These are phyloP conservation scores for Acorus calamus DNA, from an alignment of 106 monocot species.

Conservation along the genomic window DNA sequence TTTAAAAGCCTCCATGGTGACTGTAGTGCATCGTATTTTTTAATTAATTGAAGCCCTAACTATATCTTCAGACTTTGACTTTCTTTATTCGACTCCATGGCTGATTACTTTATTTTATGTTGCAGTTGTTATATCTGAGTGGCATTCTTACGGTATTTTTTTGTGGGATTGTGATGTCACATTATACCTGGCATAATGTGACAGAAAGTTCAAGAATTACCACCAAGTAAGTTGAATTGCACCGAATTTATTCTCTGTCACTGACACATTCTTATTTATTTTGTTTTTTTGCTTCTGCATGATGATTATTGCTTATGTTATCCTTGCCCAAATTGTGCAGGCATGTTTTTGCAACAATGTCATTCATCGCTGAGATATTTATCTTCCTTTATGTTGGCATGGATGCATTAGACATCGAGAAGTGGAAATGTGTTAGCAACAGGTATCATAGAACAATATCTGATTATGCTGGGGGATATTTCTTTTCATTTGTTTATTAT, in stretches of 20 bases:
- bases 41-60: no score
- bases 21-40: no score
- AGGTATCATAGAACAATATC: conserved; percentile 29
- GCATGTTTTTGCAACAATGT: conserved; percentile 95
- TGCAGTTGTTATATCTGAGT: conserved; percentile 81
- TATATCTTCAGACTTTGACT: not conserved
- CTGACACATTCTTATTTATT: not conserved
- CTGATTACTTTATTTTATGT: not conserved
- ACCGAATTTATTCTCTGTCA: no score
- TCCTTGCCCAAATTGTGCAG: conserved; percentile 25
- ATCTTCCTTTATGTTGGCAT: conserved; percentile 98
- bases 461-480: no score
- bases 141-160: conserved; percentile 98
- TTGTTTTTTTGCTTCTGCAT: not conserved
- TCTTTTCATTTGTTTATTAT: no score
- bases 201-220: conserved; percentile 97
- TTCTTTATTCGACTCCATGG: not conserved
- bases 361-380: conserved; percentile 91
- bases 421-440: conserved; percentile 77
- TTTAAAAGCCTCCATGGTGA: no score
- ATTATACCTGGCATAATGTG: conserved; percentile 99
- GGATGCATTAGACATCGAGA: conserved; percentile 98
- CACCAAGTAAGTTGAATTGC: conserved; percentile 59
- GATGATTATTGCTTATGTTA: not conserved
- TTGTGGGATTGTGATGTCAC: conserved; percentile 98